Percentiles rank a stretch among this genome's conserved stretches.
These are phyloP conservation scores for Pestalotiopsis sp. DNA, from an alignment of 2,329 filamentous ascomycete genomes.

Conservation along the genomic window DNA sequence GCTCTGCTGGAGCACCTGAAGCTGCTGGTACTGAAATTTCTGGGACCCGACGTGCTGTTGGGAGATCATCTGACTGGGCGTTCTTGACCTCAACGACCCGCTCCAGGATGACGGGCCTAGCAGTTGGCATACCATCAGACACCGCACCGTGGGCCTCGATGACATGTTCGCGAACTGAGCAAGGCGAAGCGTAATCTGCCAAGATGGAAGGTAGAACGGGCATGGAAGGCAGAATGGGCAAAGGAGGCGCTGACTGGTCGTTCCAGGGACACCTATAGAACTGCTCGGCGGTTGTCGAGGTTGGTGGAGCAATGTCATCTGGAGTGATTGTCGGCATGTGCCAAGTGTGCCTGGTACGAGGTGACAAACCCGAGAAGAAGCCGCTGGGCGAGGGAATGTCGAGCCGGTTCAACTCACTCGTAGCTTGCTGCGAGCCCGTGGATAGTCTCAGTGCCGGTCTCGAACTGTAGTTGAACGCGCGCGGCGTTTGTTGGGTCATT, in stretches of 20 bases:
- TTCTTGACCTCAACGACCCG: conserved; percentile 38
- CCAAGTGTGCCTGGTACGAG: conserved; percentile 81
- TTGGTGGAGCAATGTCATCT: conserved; percentile 64
- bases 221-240: conserved; percentile 28
- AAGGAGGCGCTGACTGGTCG: conserved; percentile 39
- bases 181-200: conserved; percentile 65
- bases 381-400: conserved; percentile 90
- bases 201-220: conserved; percentile 20
- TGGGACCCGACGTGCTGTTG: conserved; percentile 30
- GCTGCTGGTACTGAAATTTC: conserved; percentile 29
- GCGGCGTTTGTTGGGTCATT: conserved; percentile 56
- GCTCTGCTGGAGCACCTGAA: conserved; percentile 33
- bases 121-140: conserved; percentile 68
- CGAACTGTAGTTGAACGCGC: conserved; percentile 47
- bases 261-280: conserved; percentile 89
- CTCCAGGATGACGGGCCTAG: conserved; percentile 53
- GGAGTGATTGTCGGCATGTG: conserved; percentile 60
- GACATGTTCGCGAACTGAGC: conserved; percentile 53
- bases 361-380: conserved; percentile 86
- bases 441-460: conserved; percentile 37
- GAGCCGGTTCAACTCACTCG: conserved; percentile 75
- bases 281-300: conserved; percentile 86
- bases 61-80: conserved; percentile 26
- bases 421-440: conserved; percentile 58
- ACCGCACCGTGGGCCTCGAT: conserved; percentile 38